Base-by-base conservation (phyloP, 1,139 yeast species). In the Suhomyces atakaporum region DNA sequence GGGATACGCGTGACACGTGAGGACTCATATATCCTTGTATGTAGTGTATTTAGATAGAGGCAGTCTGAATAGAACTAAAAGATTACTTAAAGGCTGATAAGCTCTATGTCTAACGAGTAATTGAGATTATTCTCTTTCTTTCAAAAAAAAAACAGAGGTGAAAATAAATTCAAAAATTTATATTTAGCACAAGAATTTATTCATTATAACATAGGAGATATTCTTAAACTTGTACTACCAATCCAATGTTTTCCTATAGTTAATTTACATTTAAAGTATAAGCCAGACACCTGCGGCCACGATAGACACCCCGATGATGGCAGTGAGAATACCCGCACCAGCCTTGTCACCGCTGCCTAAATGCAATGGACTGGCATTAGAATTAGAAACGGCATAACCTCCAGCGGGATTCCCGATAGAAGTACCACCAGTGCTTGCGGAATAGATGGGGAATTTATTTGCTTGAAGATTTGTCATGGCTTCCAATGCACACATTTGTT, bases 291-390 rank as follows among this genome's bases (percentile, higher is more conserved):
- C 81, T 26, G 83, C 66, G 5, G 79, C 86, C 25, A 85, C 63
- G 32, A 87, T 64, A 3, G 83, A 72, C 3, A 78, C 71, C 36
- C 89, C 83, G 33, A 88, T 70, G 22, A 88, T 58, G 7, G 84
- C 87, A 2, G 97, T 90, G 42, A 89, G 78, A 34, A 89, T 77
- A 31, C 92, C 87, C 1, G 97, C 97, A 39, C 96, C 97, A 1
- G 94, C 96, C 44, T 65, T 75, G 55, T 88, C 96, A 34, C 83
- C 84, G 1, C 65, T 54, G 28, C 70, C 70, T 32, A 87, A 68
- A 12, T 59, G 52, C 49, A 88, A 67, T 4, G 84, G 73, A 22
- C 59, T 36, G 1, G 66, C 58, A 40, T 64, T 56, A 29, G 66
- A 61, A 25, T 49, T 69, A 7, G 66, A 54, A 33, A 69, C 63